These are phyloP conservation scores for Hanseniaspora valbyensis DNA, from an alignment of 805 yeast genomes.

Conservation along the genomic window DNA sequence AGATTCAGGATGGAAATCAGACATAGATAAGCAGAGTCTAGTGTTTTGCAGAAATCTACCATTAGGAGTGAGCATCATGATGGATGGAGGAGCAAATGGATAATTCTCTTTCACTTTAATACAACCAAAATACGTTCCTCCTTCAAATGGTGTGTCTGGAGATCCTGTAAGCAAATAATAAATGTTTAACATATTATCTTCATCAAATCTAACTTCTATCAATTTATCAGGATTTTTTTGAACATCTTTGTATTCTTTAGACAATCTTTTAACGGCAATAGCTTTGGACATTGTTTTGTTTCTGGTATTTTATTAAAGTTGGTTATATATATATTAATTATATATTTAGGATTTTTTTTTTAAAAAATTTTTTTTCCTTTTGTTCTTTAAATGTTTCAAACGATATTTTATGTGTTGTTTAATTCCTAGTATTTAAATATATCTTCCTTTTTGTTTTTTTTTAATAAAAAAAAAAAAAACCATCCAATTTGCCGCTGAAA, in stretches of 20 bases:
- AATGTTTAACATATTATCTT: constrained; percentile 82
- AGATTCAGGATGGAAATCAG: constrained; percentile 85
- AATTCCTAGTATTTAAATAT: too few species aligned
- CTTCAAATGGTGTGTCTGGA: constrained; percentile 72
- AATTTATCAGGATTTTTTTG: constrained; percentile 75
- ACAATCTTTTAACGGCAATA: constrained; percentile 41
- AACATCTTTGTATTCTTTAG: constrained; percentile 72
- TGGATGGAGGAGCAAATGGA: constrained; percentile 87
- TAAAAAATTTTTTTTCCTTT: neutral
- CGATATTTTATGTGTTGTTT: too few species aligned
- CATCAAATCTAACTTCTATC: constrained; percentile 76
- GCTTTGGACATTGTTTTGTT: constrained; percentile 32
- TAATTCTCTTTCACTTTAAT: constrained; percentile 72
- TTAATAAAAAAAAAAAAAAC: too few species aligned
- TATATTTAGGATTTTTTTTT: neutral
- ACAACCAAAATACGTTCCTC: constrained; percentile 87
- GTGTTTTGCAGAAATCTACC: constrained; percentile 78
- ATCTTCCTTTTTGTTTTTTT: too few species aligned
- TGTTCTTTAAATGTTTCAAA: neutral
- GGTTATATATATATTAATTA: neutral
- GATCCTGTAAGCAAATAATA: constrained; percentile 90
- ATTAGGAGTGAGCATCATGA: constrained; percentile 78
- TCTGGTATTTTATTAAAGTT: neutral
- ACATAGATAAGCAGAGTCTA: constrained; percentile 78
- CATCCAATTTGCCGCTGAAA: too few species aligned